Conservation (phyloP, 1,284 basidiomycete species). For the Cryptococcus sp. region DNA sequence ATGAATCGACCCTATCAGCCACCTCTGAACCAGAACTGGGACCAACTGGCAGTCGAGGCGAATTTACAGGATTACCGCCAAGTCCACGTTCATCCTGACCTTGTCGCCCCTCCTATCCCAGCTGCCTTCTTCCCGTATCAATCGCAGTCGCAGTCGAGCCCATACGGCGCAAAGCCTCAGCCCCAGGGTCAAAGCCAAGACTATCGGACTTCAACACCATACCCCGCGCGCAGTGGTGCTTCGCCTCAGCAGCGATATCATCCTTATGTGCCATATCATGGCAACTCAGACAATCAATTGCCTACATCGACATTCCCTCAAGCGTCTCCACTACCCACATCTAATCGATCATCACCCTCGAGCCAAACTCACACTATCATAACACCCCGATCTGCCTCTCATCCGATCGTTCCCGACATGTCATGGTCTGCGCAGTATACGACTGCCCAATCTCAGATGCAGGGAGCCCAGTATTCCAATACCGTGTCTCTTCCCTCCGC, state of each 20-base stretch:
- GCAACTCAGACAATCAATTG: background rate
- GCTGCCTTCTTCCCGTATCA: background rate
- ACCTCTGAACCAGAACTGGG: background rate
- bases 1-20: background rate
- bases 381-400: background rate
- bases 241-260: too few species aligned
- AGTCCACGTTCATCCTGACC: constrained; percentile 19
- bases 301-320: background rate
- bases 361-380: background rate
- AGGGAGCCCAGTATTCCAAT: too few species aligned
- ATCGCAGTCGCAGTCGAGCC: background rate
- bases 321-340: background rate
- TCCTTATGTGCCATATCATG: background rate
- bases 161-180: background rate
- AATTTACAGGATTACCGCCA: constrained; percentile 15
- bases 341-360: background rate
- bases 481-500: too few species aligned
- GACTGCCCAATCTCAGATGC: too few species aligned
- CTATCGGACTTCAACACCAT: background rate
- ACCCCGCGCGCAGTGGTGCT: too few species aligned
- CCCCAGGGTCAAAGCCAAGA: background rate
- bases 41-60: constrained; percentile 6
- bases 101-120: constrained; percentile 16
- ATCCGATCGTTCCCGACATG: too few species aligned
- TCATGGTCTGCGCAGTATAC: too few species aligned